phyloP scores from a whole-genome alignment of 1,284 basidiomycete genomes.

The Naganishia liquefaciens region DNA sequence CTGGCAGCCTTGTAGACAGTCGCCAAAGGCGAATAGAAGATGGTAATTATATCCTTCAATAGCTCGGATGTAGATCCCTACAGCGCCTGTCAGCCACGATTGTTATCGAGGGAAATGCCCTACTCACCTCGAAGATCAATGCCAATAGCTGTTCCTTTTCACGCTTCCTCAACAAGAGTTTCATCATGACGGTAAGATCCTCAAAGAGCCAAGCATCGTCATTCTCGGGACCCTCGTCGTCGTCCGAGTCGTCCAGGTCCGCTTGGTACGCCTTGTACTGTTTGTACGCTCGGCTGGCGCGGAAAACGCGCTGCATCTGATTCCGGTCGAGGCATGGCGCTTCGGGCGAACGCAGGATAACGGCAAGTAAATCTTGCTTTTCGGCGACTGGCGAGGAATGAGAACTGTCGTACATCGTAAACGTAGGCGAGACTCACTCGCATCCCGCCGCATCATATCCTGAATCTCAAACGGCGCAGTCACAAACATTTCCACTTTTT shows the following conservation, averaged over 20 bases:
- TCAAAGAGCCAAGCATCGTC: conserved; percentile 95
- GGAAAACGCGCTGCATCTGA: conserved; percentile 75
- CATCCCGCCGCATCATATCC: conserved; percentile 73
- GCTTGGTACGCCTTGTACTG: conserved; percentile 68
- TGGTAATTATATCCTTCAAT: conserved; percentile 97
- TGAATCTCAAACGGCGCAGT: conserved; percentile 86
- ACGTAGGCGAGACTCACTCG: conserved; percentile 58
- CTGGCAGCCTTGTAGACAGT: conserved; percentile 97
- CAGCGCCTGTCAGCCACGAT: background rate
- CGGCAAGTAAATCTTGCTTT: conserved; percentile 74
- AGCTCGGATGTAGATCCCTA: conserved; percentile 92
- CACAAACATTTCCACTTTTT: conserved; percentile 83
- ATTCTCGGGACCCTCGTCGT: conserved; percentile 85
- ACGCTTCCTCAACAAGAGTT: conserved; percentile 73
- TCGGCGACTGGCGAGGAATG: conserved; percentile 61
- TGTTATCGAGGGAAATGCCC: too few species aligned
- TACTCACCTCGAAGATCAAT: conserved; percentile 84
- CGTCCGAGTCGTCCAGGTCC: conserved; percentile 75
- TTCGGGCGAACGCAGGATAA: conserved; percentile 79
- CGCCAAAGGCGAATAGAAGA: conserved; percentile 97
- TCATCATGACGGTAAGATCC: conserved; percentile 76
- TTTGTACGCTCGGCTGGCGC: conserved; percentile 72
- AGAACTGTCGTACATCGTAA: background rate
- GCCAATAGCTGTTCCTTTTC: conserved; percentile 93
- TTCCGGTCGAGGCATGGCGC: conserved; percentile 70